These are phyloP conservation scores for Passalora sequoiae DNA, from an alignment of 2,329 filamentous ascomycete species.

Conservation along the genomic window DNA sequence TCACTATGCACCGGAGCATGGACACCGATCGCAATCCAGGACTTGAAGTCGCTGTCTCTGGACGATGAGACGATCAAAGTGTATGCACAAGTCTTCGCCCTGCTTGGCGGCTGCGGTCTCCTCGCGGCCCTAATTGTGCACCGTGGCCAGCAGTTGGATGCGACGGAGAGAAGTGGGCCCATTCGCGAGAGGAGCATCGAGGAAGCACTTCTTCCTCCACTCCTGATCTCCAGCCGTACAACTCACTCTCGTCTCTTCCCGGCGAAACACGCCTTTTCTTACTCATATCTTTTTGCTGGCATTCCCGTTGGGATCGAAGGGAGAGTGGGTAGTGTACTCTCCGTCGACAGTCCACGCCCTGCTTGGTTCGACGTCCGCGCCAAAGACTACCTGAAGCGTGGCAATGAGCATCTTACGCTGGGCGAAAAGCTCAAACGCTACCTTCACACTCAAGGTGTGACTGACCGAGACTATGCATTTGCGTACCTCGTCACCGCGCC, in stretches of 20 bases:
- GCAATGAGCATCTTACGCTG: slow-evolving; percentile 49
- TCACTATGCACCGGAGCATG: slow-evolving; percentile 25
- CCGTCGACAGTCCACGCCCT: slow-evolving; percentile 36
- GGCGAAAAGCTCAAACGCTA: slow-evolving; percentile 59
- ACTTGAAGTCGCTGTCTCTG: slow-evolving; percentile 14
- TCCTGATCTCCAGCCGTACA: slow-evolving; percentile 61
- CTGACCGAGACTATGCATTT: slow-evolving; percentile 57
- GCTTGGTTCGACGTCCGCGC: slow-evolving; percentile 58
- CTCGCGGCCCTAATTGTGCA: slow-evolving; percentile 29
- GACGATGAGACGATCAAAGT: slow-evolving; percentile 19
- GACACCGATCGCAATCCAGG: slow-evolving; percentile 12
- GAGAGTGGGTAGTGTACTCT: slow-evolving; percentile 52
- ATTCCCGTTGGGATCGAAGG: slow-evolving; percentile 61
- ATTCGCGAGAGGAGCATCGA: slow-evolving; percentile 25
- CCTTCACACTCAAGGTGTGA: slow-evolving; percentile 52
- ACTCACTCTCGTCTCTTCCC: slow-evolving; percentile 64
- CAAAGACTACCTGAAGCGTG: slow-evolving; percentile 57
- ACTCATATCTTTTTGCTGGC: slow-evolving; percentile 66
- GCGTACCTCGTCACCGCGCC: slow-evolving; percentile 69
- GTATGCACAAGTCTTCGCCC: slow-evolving; percentile 25
- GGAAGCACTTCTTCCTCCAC: slow-evolving; percentile 38
- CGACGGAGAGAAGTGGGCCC: slow-evolving; percentile 10
- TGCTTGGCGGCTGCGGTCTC: slow-evolving; percentile 27
- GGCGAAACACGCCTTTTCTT: slow-evolving; percentile 61
- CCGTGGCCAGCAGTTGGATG: slow-evolving; percentile 24